A percentile compares a stretch with the other conserved stretches of the same genome.
phyloP scores from a whole-genome alignment of 352 stramenopile genomes.

The Aphanomyces stellatus region DNA sequence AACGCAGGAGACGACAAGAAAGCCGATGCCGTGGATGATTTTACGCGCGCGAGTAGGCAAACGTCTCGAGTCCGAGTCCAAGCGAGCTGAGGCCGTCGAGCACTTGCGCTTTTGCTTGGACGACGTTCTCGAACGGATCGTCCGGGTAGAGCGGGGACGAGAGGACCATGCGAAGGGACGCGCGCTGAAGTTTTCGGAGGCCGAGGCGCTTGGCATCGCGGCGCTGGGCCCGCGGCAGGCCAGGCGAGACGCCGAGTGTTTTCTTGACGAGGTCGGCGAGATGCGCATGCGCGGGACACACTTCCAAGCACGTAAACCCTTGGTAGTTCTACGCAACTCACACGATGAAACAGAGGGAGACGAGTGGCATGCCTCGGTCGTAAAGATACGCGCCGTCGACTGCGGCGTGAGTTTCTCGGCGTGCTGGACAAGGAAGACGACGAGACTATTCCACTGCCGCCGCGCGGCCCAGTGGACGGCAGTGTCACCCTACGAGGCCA shows the following conservation, averaged over 20 bases:
- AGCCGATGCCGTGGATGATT: too few relatives aligned
- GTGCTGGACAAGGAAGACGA: slow-evolving; percentile 37
- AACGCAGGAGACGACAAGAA: too few relatives aligned
- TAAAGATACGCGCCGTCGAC: slow-evolving; percentile 33
- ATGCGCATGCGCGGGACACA: background rate
- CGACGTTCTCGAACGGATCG: slow-evolving; percentile 1
- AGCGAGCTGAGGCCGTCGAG: slow-evolving; percentile 41
- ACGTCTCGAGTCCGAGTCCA: slow-evolving; percentile 47
- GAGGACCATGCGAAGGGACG: slow-evolving; percentile 10
- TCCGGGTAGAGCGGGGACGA: background rate
- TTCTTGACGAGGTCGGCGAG: slow-evolving; percentile 1
- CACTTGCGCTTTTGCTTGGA: slow-evolving; percentile 12
- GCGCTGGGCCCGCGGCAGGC: slow-evolving; percentile 24
- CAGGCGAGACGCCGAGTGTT: background rate
- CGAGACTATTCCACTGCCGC: slow-evolving; percentile 38
- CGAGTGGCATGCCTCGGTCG: slow-evolving; percentile 46
- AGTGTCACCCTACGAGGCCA: slow-evolving; percentile 60
- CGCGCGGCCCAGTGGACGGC: slow-evolving; percentile 61
- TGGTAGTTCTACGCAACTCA: slow-evolving; percentile 39
- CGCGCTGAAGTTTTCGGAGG: background rate
- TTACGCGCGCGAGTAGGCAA: slow-evolving; percentile 30
- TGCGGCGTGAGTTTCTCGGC: slow-evolving; percentile 26
- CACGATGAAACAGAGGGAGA: background rate
- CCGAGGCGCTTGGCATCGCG: background rate
- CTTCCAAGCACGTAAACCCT: slow-evolving; percentile 37